Evolutionary conservation across 2,329 filamentous ascomycete species (phyloP), one percentile per base, ranked within the genome.

Genomic region (Fusarium sterilihyphosum): DNA sequence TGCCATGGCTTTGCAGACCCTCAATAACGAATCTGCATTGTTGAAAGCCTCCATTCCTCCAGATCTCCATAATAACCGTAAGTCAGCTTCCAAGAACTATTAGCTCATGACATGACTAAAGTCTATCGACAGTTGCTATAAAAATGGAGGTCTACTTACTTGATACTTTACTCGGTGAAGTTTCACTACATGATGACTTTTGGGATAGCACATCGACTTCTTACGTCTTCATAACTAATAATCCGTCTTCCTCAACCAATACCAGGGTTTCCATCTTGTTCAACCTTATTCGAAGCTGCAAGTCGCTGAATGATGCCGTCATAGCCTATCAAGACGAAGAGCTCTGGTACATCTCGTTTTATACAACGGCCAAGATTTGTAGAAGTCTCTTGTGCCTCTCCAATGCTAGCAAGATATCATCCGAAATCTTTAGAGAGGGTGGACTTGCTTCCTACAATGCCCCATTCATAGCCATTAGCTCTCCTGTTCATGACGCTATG

Each of bases 361-460:
- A 67, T 16, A 69, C 66, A 7, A 68, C 64, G 6, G 33, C 64
- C 10, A 68, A 68, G 26, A 52, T 68, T 22, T 68, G 65, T 17
- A 50, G 64, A n/a, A 68, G 62, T 17, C 40, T 68, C 13, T 62
- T 37, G 4, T 68, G 64, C 4, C 54, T 68, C 4, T 68, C 65
- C 17, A 68, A 68, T n/a, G 54, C 64, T 10, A 47, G 65, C 1
- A 68, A 68, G 12, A 68, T 68, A 26, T 67, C 46, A 16, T 33
- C 33, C 0, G 65, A 68, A 4, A 54, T 68, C 2, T 68, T 67
- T 3, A 37, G 35, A 17, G 46, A 29, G 8, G 41, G 29, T 8
- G 56, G 47, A 1, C 5, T 50, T n/a, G 16, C 26, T 29, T 20
- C 38, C 4, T 29, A 6, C 18, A 40, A 14, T 26, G 18, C 18